These are phyloP conservation scores for Paraphoma sp. DNA, from an alignment of 2,329 filamentous ascomycete species.

Conservation along the genomic window DNA sequence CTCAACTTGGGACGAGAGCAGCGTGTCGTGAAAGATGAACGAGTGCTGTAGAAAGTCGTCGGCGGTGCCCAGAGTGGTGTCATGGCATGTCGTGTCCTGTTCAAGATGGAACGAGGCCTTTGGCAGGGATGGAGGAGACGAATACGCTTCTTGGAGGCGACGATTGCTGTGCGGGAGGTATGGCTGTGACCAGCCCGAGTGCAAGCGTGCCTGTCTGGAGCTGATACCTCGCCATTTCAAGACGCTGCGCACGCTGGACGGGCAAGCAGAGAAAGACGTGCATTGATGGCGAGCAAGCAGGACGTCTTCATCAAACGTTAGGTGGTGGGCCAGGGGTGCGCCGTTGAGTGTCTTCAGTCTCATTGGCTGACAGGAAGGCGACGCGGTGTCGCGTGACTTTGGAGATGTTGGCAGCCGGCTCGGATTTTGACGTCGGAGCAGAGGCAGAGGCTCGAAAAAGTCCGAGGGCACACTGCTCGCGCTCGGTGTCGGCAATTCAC, in stretches of 20 bases:
- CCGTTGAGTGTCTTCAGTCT: constrained; percentile 63
- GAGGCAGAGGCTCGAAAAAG: constrained; percentile 4
- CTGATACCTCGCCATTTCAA: constrained; percentile 41
- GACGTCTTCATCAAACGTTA: constrained; percentile 62
- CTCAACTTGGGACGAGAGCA: constrained; percentile 65
- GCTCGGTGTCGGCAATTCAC: constrained; percentile 5
- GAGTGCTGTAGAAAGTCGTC: constrained; percentile 76
- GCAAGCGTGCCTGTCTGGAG: constrained; percentile 21
- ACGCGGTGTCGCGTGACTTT: neutral
- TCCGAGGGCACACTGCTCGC: neutral
- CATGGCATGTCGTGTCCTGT: constrained; percentile 29
- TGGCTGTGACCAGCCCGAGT: constrained; percentile 42
- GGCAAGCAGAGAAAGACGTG: constrained; percentile 39
- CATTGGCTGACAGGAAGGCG: constrained; percentile 23
- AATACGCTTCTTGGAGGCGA: constrained; percentile 2
- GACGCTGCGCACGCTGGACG: constrained; percentile 30
- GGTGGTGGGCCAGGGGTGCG: constrained; percentile 61
- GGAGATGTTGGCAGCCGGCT: neutral
- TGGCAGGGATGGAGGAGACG: constrained; percentile 14
- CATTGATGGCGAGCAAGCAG: constrained; percentile 61
- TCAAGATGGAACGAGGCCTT: constrained; percentile 6
- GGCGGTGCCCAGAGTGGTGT: constrained; percentile 29
- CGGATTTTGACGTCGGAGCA: neutral
- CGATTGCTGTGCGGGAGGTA: constrained; percentile 24
- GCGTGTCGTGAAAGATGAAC: constrained; percentile 71